Conservation (phyloP, 192 early-diverging fungal species). For the Backusella tarrabulga region DNA sequence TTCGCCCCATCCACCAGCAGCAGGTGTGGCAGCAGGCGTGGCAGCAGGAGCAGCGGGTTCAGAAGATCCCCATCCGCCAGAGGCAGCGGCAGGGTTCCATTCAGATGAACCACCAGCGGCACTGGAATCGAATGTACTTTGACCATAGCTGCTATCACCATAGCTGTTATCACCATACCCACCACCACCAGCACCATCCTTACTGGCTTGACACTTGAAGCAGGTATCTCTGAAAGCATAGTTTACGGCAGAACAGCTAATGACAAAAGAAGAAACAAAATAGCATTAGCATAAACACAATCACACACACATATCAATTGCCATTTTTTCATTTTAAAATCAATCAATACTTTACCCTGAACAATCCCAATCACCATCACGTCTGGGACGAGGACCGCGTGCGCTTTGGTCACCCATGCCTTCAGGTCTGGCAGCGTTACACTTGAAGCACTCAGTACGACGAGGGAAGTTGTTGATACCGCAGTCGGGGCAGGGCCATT, state of each 20-base stretch:
- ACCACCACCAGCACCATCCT: conserved; percentile 9
- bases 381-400: conserved; percentile 24
- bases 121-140: neutral
- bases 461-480: conserved; percentile 21
- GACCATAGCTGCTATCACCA: conserved; percentile 17
- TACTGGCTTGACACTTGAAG: conserved; percentile 24
- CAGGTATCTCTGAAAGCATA: conserved; percentile 27
- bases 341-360: conserved; percentile 7
- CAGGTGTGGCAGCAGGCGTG: neutral
- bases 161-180: conserved; percentile 7
- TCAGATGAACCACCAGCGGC: conserved; percentile 13
- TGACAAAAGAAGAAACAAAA: conserved; percentile 3
- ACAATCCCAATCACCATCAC: conserved; percentile 36
- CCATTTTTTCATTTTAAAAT: neutral
- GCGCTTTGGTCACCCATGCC: conserved; percentile 25
- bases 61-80: conserved; percentile 19
- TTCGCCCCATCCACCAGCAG: conserved; percentile 16
- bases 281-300: neutral
- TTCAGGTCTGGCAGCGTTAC: conserved; percentile 26
- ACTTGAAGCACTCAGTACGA: conserved; percentile 29
- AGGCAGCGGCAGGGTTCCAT: conserved; percentile 8
- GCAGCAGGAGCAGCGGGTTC: conserved; percentile 2
- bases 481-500: conserved; percentile 29
- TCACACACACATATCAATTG: neutral
- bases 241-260: conserved; percentile 26